Evolutionary conservation across 2,329 filamentous ascomycete genomes (phyloP).

Genomic region (Westerdykella aurantiaca): DNA sequence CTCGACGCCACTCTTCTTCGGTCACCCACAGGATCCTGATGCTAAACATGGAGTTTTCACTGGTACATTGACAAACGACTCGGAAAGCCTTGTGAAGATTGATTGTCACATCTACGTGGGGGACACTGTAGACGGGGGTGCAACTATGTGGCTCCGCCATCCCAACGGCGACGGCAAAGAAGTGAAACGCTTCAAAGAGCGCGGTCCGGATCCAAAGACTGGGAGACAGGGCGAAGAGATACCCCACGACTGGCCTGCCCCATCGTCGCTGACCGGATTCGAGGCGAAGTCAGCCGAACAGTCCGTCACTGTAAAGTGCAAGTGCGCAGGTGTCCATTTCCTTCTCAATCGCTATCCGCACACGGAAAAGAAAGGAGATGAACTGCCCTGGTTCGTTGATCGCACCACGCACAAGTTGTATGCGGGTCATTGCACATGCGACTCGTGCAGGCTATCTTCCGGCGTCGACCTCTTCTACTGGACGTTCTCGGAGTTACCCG

Average conservation of each 20-base stretch:
- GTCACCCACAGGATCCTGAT: constrained; percentile 11
- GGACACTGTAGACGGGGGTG: constrained; percentile 51
- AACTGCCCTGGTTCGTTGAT: constrained; percentile 43
- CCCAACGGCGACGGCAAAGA: constrained; percentile 29
- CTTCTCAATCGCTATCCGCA: constrained; percentile 34
- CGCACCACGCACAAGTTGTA: constrained; percentile 40
- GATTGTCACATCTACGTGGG: constrained; percentile 42
- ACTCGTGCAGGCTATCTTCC: constrained; percentile 43
- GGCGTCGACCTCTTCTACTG: constrained; percentile 45
- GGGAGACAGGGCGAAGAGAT: constrained; percentile 16
- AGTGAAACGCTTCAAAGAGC: constrained; percentile 14
- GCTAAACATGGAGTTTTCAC: constrained; percentile 33
- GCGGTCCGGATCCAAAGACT: constrained; percentile 6
- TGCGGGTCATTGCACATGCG: constrained; percentile 42
- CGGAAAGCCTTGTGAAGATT: constrained; percentile 23
- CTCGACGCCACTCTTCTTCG: constrained; percentile 43
- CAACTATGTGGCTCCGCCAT: constrained; percentile 43
- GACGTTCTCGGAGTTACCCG: constrained; percentile 40
- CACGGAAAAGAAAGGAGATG: constrained; percentile 13
- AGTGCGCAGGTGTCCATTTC: constrained; percentile 45
- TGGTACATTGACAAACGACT: constrained; percentile 35
- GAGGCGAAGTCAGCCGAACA: constrained; percentile 13
- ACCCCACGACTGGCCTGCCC: constrained; percentile 26
- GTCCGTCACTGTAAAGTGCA: constrained; percentile 40
- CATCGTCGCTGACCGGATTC: constrained; percentile 4